These are phyloP conservation scores for Acrodontium crateriforme DNA, from an alignment of 2,329 filamentous ascomycete genomes.

Conservation along the genomic window DNA sequence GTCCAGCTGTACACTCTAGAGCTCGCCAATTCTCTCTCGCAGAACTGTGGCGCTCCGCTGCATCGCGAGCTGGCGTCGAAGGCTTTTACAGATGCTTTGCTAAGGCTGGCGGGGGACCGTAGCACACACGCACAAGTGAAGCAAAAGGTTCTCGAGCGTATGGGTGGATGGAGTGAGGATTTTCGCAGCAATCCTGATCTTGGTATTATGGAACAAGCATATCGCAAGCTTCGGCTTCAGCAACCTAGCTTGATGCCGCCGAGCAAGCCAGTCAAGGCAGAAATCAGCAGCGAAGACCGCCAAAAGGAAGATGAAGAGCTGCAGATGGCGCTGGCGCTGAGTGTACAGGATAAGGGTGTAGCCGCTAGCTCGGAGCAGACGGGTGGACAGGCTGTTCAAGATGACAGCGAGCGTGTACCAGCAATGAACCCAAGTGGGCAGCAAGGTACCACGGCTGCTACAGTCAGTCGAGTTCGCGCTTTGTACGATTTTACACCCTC, in stretches of 20 bases:
- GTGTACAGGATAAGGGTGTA: slow-evolving; percentile 66
- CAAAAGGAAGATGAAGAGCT: slow-evolving; percentile 95
- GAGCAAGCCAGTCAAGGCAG: slow-evolving; percentile 83
- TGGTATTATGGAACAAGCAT: slow-evolving; percentile 95
- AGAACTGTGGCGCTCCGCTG: slow-evolving; percentile 77
- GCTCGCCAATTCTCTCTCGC: slow-evolving; percentile 80
- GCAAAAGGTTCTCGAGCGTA: slow-evolving; percentile 88
- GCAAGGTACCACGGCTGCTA: slow-evolving; percentile 82
- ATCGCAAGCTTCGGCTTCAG: slow-evolving; percentile 62
- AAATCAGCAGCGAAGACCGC: slow-evolving; percentile 77
- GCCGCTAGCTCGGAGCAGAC: slow-evolving; percentile 18
- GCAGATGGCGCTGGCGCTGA: slow-evolving; percentile 88
- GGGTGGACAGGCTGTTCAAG: slow-evolving; percentile 4
- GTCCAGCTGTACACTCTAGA: slow-evolving; percentile 92
- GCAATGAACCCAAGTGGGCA: slow-evolving; percentile 26
- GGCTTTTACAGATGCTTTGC: slow-evolving; percentile 84
- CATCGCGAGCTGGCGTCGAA: slow-evolving; percentile 83
- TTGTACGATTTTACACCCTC: slow-evolving; percentile 91
- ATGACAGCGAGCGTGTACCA: slow-evolving; percentile 10
- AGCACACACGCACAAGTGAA: slow-evolving; percentile 96
- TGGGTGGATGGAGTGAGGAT: slow-evolving; percentile 94
- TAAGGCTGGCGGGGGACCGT: slow-evolving; percentile 79
- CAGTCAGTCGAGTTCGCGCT: slow-evolving; percentile 84
- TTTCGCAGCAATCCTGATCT: slow-evolving; percentile 79
- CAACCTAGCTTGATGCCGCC: slow-evolving; percentile 73